A percentile compares a stretch with the other conserved stretches of the same genome.
phyloP scores from a whole-genome alignment of 2,329 filamentous ascomycete genomes.

The Ascochyta pisi region DNA sequence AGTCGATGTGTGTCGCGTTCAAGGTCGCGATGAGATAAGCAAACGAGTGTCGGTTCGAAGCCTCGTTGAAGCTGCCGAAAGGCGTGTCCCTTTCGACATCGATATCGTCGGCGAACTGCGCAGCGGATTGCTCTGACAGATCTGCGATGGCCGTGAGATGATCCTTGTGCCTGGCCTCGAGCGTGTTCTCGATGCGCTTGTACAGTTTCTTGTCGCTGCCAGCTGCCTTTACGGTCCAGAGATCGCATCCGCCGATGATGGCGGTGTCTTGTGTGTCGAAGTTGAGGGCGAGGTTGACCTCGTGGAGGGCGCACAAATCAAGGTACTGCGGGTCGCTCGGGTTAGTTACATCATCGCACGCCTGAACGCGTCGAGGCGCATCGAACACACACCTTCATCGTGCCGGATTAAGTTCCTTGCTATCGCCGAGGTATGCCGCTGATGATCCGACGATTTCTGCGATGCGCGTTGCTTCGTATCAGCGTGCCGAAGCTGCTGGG shows the following conservation, averaged over 20 bases:
- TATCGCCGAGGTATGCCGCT: constrained; percentile 1
- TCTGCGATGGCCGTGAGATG: constrained; percentile 85
- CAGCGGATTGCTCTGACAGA: constrained; percentile 81
- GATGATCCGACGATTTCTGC: constrained; percentile 13
- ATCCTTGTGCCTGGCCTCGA: constrained; percentile 90
- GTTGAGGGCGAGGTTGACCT: constrained; percentile 89
- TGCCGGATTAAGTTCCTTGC: constrained; percentile 19
- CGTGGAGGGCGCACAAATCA: constrained; percentile 87
- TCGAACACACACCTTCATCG: constrained; percentile 48
- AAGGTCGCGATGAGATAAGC: constrained; percentile 96
- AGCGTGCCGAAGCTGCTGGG: constrained; percentile 33
- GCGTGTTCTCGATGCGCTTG: constrained; percentile 89
- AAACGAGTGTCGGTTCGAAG: constrained; percentile 88
- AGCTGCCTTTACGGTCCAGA: constrained; percentile 97
- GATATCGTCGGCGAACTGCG: constrained; percentile 69
- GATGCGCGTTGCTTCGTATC: constrained; percentile 13
- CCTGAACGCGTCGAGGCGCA: constrained; percentile 19
- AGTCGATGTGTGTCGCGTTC: constrained; percentile 94
- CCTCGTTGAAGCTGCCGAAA: constrained; percentile 88
- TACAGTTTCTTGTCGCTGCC: constrained; percentile 97
- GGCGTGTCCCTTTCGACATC: constrained; percentile 87
- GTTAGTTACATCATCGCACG: constrained; percentile 41
- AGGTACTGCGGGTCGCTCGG: constrained; percentile 71
- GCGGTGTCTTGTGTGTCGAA: constrained; percentile 94
- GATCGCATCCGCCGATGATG: constrained; percentile 90